Evolutionary conservation across 2,329 filamentous ascomycete species (phyloP), one percentile per base, ranked within the genome.

Genomic region (Colletotrichum musae): DNA sequence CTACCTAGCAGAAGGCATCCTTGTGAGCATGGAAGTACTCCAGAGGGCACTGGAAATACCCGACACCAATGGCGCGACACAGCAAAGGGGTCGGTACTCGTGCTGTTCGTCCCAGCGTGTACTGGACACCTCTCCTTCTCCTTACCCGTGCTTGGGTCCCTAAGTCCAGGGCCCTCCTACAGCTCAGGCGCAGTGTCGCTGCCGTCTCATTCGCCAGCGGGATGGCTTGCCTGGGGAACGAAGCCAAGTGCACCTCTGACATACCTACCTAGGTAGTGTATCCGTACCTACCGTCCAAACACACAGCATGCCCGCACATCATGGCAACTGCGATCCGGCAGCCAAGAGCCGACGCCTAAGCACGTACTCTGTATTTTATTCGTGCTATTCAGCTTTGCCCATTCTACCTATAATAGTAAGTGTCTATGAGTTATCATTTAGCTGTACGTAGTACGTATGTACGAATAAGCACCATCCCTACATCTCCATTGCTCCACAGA

Each of bases 181-280:
- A 43, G 41, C 41, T 15, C 41, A 43, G 13, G 12, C 45, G 32
- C 47, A 24, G 45, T 50, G 45, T 26, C 43, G 41, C 58, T 36
- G 48, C n/a, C 6, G 24, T 45, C 4, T 26, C 36, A 62, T 62
- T 64, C 45, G 36, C 54, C 39, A 56, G 18, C 13, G 21, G 41
- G 62, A 16, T 39, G 13, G 47, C 54, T 36, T 47, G 39, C 56
- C 62, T 52, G 54, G 54, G 47, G 53, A 64, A 64, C 28, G 45
- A 45, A 45, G 41, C 15, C 36, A 52, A 18, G 12, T 15, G 32
- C 15, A 6, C 16, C 32, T 28, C 28, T 26, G 50, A 43, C 52
- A 21, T 21, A 9, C 21, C 21, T 24, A 24, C 24, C 43, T 18
- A 18, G 18, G 18, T 18, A 18, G 18, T 18, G 18, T 18, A 18